Conservation (phyloP, 306 rosid species). For the Dalbergia cultrata region DNA sequence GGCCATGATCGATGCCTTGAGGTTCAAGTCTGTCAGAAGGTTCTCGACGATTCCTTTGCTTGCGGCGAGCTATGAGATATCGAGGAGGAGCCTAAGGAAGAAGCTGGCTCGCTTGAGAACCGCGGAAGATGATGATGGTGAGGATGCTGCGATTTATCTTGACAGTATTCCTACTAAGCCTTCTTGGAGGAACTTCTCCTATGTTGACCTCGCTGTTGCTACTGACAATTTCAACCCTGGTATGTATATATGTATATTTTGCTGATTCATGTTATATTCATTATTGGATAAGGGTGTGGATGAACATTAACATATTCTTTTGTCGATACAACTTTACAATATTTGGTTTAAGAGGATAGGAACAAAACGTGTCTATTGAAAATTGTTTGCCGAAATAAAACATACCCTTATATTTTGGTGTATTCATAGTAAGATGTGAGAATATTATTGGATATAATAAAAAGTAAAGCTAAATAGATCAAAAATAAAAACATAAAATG, state of each 20-base stretch:
- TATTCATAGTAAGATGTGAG: too few relatives aligned
- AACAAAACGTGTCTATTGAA: too few relatives aligned
- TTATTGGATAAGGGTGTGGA: too few relatives aligned
- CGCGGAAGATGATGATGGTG: constrained; percentile 14
- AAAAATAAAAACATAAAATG: too few relatives aligned
- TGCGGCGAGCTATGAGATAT: constrained; percentile 56
- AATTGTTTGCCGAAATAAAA: too few relatives aligned
- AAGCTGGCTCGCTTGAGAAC: constrained; percentile 62
- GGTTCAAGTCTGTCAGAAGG: constrained; percentile 64
- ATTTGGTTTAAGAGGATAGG: too few relatives aligned
- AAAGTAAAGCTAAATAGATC: too few relatives aligned
- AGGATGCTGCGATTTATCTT: constrained; percentile 45
- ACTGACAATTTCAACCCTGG: constrained; percentile 68
- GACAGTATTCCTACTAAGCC: constrained; percentile 57
- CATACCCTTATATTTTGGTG: too few relatives aligned
- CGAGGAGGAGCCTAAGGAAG: constrained; percentile 60
- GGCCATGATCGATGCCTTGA: constrained; percentile 61
- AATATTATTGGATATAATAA: too few relatives aligned
- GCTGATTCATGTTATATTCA: too few relatives aligned
- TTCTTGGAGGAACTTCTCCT: constrained; percentile 69
- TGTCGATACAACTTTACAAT: too few relatives aligned
- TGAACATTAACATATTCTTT: too few relatives aligned
- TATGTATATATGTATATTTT: not conserved
- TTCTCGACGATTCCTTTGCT: constrained; percentile 69
- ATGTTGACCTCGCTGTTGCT: constrained; percentile 66